A percentile compares a stretch with the other conserved stretches of the same genome.
phyloP scores from a whole-genome alignment of 495 filamentous ascomycete species.

The Halenospora varia region DNA sequence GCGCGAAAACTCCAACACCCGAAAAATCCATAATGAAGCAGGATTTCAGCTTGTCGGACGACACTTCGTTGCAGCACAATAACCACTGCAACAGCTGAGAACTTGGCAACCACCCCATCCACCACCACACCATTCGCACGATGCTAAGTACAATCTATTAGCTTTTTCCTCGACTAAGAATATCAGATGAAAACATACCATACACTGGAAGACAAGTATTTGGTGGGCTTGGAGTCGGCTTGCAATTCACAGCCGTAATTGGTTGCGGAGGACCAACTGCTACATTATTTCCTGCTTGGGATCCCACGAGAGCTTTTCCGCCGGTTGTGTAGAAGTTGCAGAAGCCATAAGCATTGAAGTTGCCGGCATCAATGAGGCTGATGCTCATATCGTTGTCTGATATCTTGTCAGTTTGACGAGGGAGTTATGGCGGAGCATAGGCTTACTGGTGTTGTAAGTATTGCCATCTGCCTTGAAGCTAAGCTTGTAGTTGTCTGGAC shows the following conservation, averaged over 20 bases:
- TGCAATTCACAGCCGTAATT: constrained; percentile 8
- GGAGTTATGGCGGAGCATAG: not conserved
- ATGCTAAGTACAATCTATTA: constrained; percentile 4
- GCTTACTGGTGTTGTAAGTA: constrained; percentile 6
- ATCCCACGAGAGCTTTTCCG: not conserved
- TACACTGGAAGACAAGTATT: constrained; percentile 17
- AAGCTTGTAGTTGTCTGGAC: constrained; percentile 6
- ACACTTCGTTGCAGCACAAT: constrained; percentile 20
- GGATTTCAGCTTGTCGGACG: constrained; percentile 6
- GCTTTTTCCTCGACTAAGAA: not conserved
- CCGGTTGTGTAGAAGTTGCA: constrained; percentile 16
- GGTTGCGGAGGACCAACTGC: constrained; percentile 13
- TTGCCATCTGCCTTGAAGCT: constrained; percentile 15
- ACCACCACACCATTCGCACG: constrained; percentile 12
- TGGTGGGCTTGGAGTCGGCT: constrained; percentile 2
- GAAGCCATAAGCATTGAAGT: constrained; percentile 4
- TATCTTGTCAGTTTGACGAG: not conserved
- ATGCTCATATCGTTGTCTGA: constrained; percentile 3
- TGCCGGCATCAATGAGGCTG: not conserved
- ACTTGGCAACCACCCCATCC: constrained; percentile 1
- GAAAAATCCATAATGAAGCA: too few relatives aligned
- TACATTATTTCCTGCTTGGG: not conserved
- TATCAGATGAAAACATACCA: constrained; percentile 5
- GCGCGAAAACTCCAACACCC: too few relatives aligned
- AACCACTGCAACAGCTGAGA: constrained; percentile 17